Evolutionary conservation across 495 filamentous ascomycete genomes (phyloP).

Genomic region (Xylaria scruposa): DNA sequence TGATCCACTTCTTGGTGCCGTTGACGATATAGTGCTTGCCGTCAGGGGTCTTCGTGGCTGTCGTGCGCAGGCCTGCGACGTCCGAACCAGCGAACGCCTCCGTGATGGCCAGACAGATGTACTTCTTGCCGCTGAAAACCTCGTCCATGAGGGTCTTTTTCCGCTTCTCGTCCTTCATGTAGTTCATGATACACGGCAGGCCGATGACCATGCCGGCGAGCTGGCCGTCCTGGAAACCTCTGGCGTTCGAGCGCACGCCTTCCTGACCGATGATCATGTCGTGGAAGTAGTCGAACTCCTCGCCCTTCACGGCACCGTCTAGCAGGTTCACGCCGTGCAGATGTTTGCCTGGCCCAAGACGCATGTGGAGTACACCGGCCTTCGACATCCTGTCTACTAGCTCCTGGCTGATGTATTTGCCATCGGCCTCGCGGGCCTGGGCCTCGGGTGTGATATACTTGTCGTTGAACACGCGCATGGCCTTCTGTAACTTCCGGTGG

Average conservation of each 20-base stretch:
- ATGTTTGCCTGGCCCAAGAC: slow-evolving; percentile 83
- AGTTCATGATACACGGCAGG: slow-evolving; percentile 82
- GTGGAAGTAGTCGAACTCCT: slow-evolving; percentile 90
- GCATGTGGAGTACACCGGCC: slow-evolving; percentile 78
- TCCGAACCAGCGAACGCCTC: slow-evolving; percentile 91
- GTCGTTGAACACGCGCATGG: slow-evolving; percentile 77
- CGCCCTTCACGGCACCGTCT: slow-evolving; percentile 72
- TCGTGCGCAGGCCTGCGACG: slow-evolving; percentile 82
- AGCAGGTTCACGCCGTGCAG: slow-evolving; percentile 72
- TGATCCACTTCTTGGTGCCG: slow-evolving; percentile 95
- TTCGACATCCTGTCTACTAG: slow-evolving; percentile 79
- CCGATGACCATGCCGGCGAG: slow-evolving; percentile 84
- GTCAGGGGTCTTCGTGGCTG: slow-evolving; percentile 80
- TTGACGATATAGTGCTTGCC: slow-evolving; percentile 87
- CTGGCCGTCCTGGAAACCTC: slow-evolving; percentile 69
- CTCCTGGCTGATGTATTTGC: slow-evolving; percentile 76
- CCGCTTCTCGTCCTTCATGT: slow-evolving; percentile 69
- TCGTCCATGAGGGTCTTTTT: slow-evolving; percentile 72
- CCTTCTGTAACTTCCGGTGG: slow-evolving; percentile 73
- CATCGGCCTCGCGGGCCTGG: slow-evolving; percentile 76
- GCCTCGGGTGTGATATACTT: slow-evolving; percentile 75
- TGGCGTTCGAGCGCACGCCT: slow-evolving; percentile 68
- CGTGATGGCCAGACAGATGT: slow-evolving; percentile 86
- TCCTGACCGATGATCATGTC: slow-evolving; percentile 81
- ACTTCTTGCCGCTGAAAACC: slow-evolving; percentile 81